Conservation (phyloP, 768 basidiomycete genomes). For the Cystobasidium tubakii region DNA sequence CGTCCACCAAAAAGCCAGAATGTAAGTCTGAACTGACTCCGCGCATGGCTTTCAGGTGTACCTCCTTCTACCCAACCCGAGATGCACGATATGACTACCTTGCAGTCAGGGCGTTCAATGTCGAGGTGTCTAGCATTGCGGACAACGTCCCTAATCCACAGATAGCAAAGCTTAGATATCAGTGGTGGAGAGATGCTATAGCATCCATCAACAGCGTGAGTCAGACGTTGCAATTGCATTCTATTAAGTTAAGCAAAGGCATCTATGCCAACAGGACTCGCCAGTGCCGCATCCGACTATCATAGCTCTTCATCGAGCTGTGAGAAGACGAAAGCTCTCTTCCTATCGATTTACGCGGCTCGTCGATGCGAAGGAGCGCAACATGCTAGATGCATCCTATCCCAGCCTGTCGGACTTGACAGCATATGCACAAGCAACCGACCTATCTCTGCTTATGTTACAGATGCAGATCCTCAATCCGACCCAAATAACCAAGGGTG, state of each 20-base stretch:
- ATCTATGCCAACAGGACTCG: conserved; percentile 28
- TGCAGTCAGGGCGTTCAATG: conserved; percentile 43
- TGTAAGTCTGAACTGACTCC: background rate
- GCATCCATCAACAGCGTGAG: conserved; percentile 41
- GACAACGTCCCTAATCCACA: conserved; percentile 42
- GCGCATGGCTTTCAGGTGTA: conserved; percentile 4
- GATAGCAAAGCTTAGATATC: conserved; percentile 42
- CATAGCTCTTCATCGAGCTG: conserved; percentile 34
- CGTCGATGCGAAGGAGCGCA: conserved; percentile 39
- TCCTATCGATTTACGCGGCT: conserved; percentile 42
- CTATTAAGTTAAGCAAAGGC: background rate
- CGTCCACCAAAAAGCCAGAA: background rate
- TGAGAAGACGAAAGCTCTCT: conserved; percentile 37
- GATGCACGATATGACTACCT: conserved; percentile 40
- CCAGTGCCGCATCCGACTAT: conserved; percentile 41
- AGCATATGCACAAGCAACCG: conserved; percentile 37
- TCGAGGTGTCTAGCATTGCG: conserved; percentile 41
- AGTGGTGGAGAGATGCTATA: conserved; percentile 45
- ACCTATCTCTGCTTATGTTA: conserved; percentile 18
- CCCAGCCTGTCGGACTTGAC: conserved; percentile 39
- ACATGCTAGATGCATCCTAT: conserved; percentile 43
- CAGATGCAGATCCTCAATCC: conserved; percentile 25
- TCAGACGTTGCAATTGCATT: background rate
- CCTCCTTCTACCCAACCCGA: conserved; percentile 42
- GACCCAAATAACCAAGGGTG: background rate